Conservation (phyloP, 257 asterid species). For the Solanum clarkiae region DNA sequence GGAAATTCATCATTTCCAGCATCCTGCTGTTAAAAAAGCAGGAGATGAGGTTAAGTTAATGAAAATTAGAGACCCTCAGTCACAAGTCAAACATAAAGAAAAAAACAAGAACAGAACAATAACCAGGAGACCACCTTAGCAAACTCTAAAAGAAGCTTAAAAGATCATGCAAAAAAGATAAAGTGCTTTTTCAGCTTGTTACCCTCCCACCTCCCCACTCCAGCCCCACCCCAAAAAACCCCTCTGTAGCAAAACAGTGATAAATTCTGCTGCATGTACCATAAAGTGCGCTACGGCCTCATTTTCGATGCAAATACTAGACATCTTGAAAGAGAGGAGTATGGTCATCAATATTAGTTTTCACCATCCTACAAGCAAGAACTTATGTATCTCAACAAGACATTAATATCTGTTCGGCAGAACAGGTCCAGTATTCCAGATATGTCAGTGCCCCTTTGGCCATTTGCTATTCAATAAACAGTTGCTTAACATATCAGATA, state of each 20-base stretch:
- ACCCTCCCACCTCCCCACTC: background rate
- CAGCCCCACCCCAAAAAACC: background rate
- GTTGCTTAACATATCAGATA: background rate
- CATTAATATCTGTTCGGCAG: background rate
- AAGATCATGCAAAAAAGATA: background rate
- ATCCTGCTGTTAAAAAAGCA: conserved; percentile 19
- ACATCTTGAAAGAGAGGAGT: background rate
- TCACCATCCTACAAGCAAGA: background rate
- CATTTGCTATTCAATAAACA: background rate
- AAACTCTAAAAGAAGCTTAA: background rate
- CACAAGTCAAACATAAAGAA: background rate
- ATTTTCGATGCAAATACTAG: background rate
- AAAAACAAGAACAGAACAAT: background rate
- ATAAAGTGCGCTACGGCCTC: background rate
- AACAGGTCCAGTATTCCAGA: background rate
- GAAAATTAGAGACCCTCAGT: background rate
- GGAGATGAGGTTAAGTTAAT: background rate
- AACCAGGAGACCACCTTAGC: background rate
- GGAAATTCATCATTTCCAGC: conserved; percentile 13
- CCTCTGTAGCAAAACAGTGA: background rate
- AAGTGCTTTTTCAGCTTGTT: background rate
- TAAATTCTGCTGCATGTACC: background rate
- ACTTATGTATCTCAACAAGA: background rate
- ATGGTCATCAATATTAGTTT: background rate
- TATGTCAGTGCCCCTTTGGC: background rate